Base-by-base conservation (phyloP, 2,329 filamentous ascomycete genomes). In the Gnomoniopsis smithogilvyi region DNA sequence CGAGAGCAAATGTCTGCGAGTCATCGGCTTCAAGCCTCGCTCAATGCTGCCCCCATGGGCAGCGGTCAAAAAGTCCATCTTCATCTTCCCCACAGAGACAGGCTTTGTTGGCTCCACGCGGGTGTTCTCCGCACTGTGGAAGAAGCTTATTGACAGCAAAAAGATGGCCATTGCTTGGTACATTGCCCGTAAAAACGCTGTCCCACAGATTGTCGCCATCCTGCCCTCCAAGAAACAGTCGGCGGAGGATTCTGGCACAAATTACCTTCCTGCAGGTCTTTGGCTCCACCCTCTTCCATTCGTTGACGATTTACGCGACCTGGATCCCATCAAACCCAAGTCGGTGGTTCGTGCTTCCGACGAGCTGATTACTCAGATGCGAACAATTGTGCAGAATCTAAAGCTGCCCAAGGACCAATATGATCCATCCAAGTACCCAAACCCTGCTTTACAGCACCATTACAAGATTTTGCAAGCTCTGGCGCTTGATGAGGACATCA, bases 361-460 rank as follows among this genome's bases (percentile, higher is more conserved):
- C 60, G 74, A 84, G 6, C 78, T 98, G 10, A 88, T 89, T 14
- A 91, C 96, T 67, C 80, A 84, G 41, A 97, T 97, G 93, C 84
- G 91, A 51, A 82, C 82, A 6, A 84, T 97, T 3, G 79, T 97
- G 2, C 89, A 95, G 69, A 92, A 96, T 65, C 78, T 97, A 0
- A 92, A 96, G 70, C 83, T 99, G 8, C 95, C 95, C 0, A 93
- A 91, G 68, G 92, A 84, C 6, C 80, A 84, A 34, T 99, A 96
- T 69, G 89, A 96, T 65, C 93, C 94, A 1, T 78, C 80, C 1
- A 95, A 89, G 68, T 98, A 97, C 68, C 91, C 95, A 0, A 99
- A 99, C 63, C 92, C 93, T 11, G 84, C 90, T 10, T 79, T 99
- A 24, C 95, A 99, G 74, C 99, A 94, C 93, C 95, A 98, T 76